phyloP scores from a whole-genome alignment of 306 rosid species.

The Astragalus glycyphyllos region DNA sequence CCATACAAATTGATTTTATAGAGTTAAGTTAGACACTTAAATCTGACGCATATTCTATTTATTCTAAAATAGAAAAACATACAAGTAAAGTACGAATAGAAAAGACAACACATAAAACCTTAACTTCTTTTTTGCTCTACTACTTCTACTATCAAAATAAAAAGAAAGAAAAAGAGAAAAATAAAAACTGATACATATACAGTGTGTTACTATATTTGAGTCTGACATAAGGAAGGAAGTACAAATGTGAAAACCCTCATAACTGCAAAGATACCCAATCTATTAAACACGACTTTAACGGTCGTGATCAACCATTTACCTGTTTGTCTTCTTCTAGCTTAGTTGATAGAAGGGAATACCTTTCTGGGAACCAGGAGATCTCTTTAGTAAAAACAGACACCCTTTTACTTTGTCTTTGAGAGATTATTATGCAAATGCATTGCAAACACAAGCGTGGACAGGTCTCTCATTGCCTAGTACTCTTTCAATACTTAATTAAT shows the following conservation, averaged over 20 bases:
- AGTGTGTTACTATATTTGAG: constrained; percentile 42
- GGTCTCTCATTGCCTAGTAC: constrained; percentile 6
- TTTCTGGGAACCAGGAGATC: constrained; percentile 61
- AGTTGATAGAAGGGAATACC: constrained; percentile 40
- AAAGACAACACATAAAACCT: constrained; percentile 38
- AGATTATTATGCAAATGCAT: constrained; percentile 31
- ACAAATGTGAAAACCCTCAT: constrained; percentile 43
- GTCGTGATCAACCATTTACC: constrained; percentile 50
- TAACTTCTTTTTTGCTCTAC: constrained; percentile 29
- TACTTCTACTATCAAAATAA: neutral
- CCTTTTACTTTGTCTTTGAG: constrained; percentile 26
- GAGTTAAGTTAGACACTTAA: no score
- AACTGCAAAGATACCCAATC: constrained; percentile 58
- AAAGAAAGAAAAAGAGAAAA: neutral
- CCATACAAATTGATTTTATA: no score
- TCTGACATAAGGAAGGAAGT: constrained; percentile 55
- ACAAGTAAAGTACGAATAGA: constrained; percentile 34
- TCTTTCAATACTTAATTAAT: constrained; percentile 3
- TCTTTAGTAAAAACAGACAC: constrained; percentile 1
- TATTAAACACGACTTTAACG: constrained; percentile 53
- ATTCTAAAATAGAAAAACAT: constrained; percentile 9
- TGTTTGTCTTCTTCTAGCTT: constrained; percentile 55
- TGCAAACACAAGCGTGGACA: neutral
- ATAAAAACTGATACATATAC: constrained; percentile 11
- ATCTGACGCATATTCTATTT: neutral